phyloP scores from a whole-genome alignment of 192 early-diverging fungal genomes.

The Coemansia sp. region DNA sequence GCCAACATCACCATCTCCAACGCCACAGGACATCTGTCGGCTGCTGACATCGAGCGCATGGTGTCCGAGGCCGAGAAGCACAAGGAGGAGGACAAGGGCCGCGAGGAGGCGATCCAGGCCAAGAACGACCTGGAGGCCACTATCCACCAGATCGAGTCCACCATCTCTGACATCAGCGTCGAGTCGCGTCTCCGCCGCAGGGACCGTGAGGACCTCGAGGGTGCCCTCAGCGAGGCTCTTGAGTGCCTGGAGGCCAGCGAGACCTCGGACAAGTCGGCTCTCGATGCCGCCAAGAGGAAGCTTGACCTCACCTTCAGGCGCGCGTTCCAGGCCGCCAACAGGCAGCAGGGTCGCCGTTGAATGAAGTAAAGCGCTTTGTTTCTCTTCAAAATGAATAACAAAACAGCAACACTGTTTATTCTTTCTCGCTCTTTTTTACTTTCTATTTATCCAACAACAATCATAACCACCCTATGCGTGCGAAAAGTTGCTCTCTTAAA shows the following conservation, averaged over 20 bases:
- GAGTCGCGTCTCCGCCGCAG: slow-evolving; percentile 69
- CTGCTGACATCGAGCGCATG: slow-evolving; percentile 93
- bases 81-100: slow-evolving; percentile 73
- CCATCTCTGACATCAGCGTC: slow-evolving; percentile 68
- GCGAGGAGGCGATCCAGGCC: slow-evolving; percentile 73
- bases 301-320: slow-evolving; percentile 69
- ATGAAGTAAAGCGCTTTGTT: background rate
- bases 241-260: slow-evolving; percentile 67
- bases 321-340: slow-evolving; percentile 54
- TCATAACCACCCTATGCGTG: too few species aligned
- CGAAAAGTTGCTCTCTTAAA: too few species aligned
- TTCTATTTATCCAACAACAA: too few species aligned
- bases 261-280: slow-evolving; percentile 59
- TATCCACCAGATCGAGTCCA: slow-evolving; percentile 71
- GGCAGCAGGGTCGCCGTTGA: slow-evolving; percentile 36
- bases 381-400: slow-evolving; percentile 2
- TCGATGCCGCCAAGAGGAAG: slow-evolving; percentile 68
- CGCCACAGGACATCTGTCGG: slow-evolving; percentile 86
- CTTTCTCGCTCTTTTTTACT: too few species aligned
- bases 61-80: slow-evolving; percentile 87
- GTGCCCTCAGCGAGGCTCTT: slow-evolving; percentile 75
- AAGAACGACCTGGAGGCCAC: slow-evolving; percentile 79
- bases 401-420: too few species aligned
- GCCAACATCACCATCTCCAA: slow-evolving; percentile 95
- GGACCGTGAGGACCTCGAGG: slow-evolving; percentile 71